Base-by-base conservation (phyloP, 495 filamentous ascomycete species). In the Symbiotaphrina buchneri region DNA sequence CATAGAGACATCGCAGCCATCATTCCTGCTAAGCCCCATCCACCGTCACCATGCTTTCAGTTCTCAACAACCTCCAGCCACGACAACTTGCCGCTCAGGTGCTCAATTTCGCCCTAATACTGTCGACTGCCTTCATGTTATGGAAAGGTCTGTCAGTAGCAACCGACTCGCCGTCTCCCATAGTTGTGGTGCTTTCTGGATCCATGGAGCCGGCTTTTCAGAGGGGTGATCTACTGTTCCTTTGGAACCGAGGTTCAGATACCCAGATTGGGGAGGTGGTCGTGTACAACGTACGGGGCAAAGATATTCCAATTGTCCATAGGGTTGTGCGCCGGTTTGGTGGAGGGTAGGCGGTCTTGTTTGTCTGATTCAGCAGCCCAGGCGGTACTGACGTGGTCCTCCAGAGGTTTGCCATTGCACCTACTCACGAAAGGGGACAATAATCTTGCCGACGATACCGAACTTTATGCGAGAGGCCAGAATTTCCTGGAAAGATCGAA, bases 351-450 rank as follows among this genome's bases (percentile, higher is more conserved):
- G 54, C 47, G 1, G 17, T 22, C 22, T 10, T 16, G 10, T 30
- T 13, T 8, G 5, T 14, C 18, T 16, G 3, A 21, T 22, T 33
- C 15, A 15, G 5, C 21, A 4, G 30, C 23, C 18, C 11, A 11
- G 13, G 5, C 10, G 6, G 31, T 10, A 1, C 38, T 40, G 16
- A 25, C 13, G 32, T 21, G 5, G 0, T 14, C 17, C 35, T 32
- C 7, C 13, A 56, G 55, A 29, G 42, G 37, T 27, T 43, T 47
- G 16, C 61, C 63, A 8, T 40, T 66, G 22, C 59, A 68, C 32
- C 63, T 95, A 8, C 64, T 99, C 18, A 99, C 87, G n/a, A 99
- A 95, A 54, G 87, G 87, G 32, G 87, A 99, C 51, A 95, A 95
- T 56, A 99, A 99, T 45, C 49, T 69, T 6, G 75, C 81, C 2